Percentiles rank a stretch among this genome's conserved stretches.
Conservation (phyloP, 2,329 filamentous ascomycete species). For the Diplodia scrobiculata region DNA sequence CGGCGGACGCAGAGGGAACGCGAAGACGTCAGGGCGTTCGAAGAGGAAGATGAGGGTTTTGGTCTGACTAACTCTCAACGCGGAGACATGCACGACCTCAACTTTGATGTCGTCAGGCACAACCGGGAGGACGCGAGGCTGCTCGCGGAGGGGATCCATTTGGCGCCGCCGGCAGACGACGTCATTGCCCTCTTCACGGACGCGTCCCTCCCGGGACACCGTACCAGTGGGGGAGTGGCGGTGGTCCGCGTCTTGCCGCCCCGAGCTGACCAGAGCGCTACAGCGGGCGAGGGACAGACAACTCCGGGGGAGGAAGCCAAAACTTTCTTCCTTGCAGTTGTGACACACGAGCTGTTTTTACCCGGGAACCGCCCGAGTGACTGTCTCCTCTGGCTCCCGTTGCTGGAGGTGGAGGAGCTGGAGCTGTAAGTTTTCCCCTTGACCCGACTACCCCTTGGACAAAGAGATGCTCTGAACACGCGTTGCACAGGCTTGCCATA, state of each 20-base stretch:
- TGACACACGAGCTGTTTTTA: neutral
- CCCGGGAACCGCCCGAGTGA: neutral
- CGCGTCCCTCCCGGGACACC: neutral
- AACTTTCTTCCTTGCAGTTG: neutral
- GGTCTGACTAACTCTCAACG: neutral
- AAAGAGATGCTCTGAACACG: neutral
- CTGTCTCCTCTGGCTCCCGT: neutral
- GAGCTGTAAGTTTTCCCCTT: neutral
- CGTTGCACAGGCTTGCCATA: neutral
- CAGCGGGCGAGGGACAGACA: no score
- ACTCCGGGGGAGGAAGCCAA: neutral
- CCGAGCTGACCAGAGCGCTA: neutral
- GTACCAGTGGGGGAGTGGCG: neutral
- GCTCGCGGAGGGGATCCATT: neutral
- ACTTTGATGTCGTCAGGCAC: conserved; percentile 7
- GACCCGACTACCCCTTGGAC: neutral
- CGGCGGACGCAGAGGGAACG: neutral
- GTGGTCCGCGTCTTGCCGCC: neutral
- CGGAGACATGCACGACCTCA: neutral
- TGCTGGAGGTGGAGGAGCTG: neutral
- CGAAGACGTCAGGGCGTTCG: neutral
- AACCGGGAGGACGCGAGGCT: neutral
- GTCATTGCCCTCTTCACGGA: neutral
- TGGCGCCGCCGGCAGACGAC: neutral
- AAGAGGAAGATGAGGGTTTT: neutral